Percentiles rank a stretch among this genome's conserved stretches.
Conservation (phyloP, 768 basidiomycete species). For the Dendrothele bispora region DNA sequence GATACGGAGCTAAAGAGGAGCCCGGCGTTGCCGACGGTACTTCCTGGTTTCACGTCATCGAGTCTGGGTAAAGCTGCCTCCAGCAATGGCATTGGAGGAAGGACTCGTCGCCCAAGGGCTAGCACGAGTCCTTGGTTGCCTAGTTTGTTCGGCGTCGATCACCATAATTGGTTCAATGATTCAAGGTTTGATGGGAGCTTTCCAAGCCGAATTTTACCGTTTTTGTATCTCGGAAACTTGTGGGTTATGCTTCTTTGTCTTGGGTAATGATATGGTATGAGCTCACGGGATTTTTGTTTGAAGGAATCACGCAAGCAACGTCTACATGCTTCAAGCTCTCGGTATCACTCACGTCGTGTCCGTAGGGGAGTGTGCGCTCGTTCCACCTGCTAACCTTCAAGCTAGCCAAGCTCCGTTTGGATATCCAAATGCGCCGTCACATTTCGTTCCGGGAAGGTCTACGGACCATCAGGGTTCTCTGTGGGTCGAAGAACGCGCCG, state of each 20-base stretch:
- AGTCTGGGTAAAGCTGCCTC: neutral
- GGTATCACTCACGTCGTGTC: constrained; percentile 97
- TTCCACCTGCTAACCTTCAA: constrained; percentile 58
- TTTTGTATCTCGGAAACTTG: constrained; percentile 92
- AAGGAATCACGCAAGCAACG: constrained; percentile 92
- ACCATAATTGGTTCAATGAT: constrained; percentile 92
- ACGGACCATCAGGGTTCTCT: constrained; percentile 65
- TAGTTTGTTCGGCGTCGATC: constrained; percentile 59
- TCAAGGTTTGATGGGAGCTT: constrained; percentile 93
- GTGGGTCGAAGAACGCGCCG: constrained; percentile 86
- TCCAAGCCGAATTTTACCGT: constrained; percentile 91
- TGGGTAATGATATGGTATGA: neutral
- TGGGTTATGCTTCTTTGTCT: constrained; percentile 43
- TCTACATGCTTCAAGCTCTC: constrained; percentile 91
- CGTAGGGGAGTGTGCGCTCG: constrained; percentile 91
- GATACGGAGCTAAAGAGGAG: no score
- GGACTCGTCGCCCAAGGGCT: constrained; percentile 58
- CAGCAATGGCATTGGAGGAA: constrained; percentile 26
- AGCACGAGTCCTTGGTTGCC: constrained; percentile 68
- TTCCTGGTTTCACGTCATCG: neutral
- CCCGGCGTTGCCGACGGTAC: neutral
- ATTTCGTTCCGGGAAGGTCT: constrained; percentile 44
- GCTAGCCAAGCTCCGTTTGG: constrained; percentile 10
- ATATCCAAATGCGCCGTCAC: no score
- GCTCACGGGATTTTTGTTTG: constrained; percentile 9